Percentiles rank a stretch among this genome's conserved stretches.
These are phyloP conservation scores for Psilocybe azurescens DNA, from an alignment of 768 basidiomycete species.

Conservation along the genomic window DNA sequence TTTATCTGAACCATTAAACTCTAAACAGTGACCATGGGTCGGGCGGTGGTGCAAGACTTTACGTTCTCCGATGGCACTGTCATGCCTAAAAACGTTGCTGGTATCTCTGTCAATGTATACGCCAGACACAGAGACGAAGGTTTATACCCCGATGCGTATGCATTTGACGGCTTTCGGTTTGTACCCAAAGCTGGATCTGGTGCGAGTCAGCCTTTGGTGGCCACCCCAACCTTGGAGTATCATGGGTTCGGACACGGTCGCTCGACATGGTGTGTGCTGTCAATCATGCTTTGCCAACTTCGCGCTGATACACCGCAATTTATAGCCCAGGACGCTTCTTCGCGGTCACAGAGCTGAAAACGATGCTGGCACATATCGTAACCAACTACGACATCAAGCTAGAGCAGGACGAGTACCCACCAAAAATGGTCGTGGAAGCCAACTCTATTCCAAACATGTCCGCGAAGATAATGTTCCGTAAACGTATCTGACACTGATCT, in stretches of 20 bases:
- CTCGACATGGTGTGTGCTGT: slow-evolving; percentile 28
- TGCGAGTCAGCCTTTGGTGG: slow-evolving; percentile 22
- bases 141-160: slow-evolving; percentile 36
- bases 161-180: slow-evolving; percentile 50
- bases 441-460: slow-evolving; percentile 7
- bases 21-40: slow-evolving; percentile 27
- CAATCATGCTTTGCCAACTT: background rate
- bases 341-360: slow-evolving; percentile 46
- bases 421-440: background rate
- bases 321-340: slow-evolving; percentile 47
- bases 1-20: background rate
- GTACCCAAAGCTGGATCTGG: slow-evolving; percentile 23
- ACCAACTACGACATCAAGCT: slow-evolving; percentile 45
- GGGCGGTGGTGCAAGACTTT: slow-evolving; percentile 41
- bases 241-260: slow-evolving; percentile 42
- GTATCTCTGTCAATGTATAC: slow-evolving; percentile 33
- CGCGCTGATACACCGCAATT: background rate
- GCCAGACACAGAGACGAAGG: slow-evolving; percentile 35
- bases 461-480: slow-evolving; percentile 11
- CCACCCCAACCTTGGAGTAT: slow-evolving; percentile 31
- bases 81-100: slow-evolving; percentile 41
- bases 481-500: background rate
- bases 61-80: slow-evolving; percentile 49
- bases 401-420: slow-evolving; percentile 25
- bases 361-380: slow-evolving; percentile 49